Evolutionary conservation across 2,329 filamentous ascomycete species (phyloP).

Genomic region (Claviceps sp.): DNA sequence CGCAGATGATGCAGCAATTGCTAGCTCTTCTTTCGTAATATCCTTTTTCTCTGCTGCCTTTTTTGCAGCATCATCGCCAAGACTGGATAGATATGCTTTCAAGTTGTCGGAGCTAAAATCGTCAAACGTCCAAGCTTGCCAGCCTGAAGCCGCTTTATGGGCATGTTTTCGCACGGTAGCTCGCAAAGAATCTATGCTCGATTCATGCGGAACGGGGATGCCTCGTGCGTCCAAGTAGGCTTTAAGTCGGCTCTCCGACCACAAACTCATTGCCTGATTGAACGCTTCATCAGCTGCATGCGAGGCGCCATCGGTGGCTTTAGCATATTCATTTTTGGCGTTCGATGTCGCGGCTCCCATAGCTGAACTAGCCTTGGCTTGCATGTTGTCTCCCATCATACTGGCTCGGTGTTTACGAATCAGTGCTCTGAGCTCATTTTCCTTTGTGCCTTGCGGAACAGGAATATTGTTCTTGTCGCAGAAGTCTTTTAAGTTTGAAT

Average conservation of each 20-base stretch:
- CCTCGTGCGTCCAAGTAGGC: constrained; percentile 65
- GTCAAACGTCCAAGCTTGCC: constrained; percentile 66
- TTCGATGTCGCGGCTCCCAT: constrained; percentile 61
- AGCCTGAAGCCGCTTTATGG: constrained; percentile 55
- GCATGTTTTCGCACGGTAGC: constrained; percentile 60
- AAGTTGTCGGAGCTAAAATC: constrained; percentile 61
- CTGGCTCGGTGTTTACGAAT: constrained; percentile 75
- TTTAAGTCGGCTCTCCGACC: constrained; percentile 69
- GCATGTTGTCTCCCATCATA: constrained; percentile 51
- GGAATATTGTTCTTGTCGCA: constrained; percentile 76
- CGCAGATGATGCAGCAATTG: constrained; percentile 48
- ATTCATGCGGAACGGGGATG: constrained; percentile 57
- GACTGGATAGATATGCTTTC: constrained; percentile 39
- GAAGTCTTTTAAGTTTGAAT: constrained; percentile 81
- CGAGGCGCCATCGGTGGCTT: constrained; percentile 57
- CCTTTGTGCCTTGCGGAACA: constrained; percentile 82
- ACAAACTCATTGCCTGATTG: constrained; percentile 43
- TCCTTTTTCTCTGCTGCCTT: constrained; percentile 48
- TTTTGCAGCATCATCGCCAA: constrained; percentile 41
- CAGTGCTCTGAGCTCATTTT: constrained; percentile 79
- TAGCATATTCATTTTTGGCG: constrained; percentile 62
- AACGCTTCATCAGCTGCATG: constrained; percentile 54
- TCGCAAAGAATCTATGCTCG: constrained; percentile 59
- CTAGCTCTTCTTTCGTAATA: constrained; percentile 58
- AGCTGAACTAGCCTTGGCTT: constrained; percentile 42